Evolutionary conservation across 148 eudicot genomes (phyloP).

Genomic region (Heliamphora exappendiculata): DNA sequence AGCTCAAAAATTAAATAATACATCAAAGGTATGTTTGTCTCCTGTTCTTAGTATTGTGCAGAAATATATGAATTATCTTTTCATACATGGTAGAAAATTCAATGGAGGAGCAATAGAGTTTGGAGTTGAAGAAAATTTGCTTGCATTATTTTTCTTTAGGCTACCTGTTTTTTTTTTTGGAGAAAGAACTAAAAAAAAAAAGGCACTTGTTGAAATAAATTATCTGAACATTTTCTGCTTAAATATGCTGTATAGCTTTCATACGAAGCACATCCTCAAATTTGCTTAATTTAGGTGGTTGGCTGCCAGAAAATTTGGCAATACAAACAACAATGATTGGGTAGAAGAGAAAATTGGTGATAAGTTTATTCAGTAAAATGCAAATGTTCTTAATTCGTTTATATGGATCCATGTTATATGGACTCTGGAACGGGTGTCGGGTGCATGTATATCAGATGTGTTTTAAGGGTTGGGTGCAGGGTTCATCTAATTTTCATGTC

Average conservation of each 20-base stretch:
- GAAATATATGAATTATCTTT: not conserved
- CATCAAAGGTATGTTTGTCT: conserved; percentile 18
- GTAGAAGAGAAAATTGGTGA: no score
- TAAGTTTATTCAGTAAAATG: not conserved
- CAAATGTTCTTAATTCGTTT: not conserved
- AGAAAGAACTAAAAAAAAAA: not conserved
- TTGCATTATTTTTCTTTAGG: not conserved
- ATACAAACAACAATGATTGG: not conserved
- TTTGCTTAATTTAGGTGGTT: no score
- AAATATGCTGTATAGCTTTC: not conserved
- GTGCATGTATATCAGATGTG: no score
- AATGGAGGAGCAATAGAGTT: not conserved
- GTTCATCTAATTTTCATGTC: no score
- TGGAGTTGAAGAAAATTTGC: not conserved
- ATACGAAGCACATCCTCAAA: not conserved
- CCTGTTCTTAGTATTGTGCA: not conserved
- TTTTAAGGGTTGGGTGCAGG: no score
- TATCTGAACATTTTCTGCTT: not conserved
- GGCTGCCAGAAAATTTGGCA: not conserved
- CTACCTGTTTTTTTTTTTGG: not conserved
- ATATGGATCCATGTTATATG: no score
- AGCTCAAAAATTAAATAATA: not conserved
- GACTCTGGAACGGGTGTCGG: no score
- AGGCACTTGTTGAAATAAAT: not conserved
- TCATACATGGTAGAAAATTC: not conserved